Evolutionary conservation across 2,329 filamentous ascomycete species (phyloP).

Genomic region (Aspergillus cejpii): DNA sequence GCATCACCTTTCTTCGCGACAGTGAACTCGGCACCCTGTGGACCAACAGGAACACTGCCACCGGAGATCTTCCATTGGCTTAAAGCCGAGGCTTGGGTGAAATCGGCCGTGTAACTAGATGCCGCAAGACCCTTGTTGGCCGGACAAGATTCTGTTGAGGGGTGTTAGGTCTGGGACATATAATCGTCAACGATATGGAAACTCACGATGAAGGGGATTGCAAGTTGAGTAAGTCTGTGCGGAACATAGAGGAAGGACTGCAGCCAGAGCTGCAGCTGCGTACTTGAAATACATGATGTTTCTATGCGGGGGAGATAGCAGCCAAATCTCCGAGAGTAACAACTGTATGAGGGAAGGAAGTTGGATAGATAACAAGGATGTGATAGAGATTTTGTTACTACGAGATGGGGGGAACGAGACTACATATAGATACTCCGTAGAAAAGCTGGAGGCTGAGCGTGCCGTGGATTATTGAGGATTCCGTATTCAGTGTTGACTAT

Average conservation of each 20-base stretch:
- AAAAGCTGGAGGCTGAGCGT: too few relatives aligned
- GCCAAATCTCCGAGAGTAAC: not conserved
- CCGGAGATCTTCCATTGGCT: slow-evolving; percentile 60
- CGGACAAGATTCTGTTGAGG: slow-evolving; percentile 50
- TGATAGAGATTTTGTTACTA: too few relatives aligned
- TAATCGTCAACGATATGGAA: not conserved
- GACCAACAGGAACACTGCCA: slow-evolving; percentile 57
- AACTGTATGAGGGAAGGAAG: not conserved
- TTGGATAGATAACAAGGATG: too few relatives aligned
- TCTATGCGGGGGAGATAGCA: not conserved
- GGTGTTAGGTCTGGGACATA: slow-evolving; percentile 5
- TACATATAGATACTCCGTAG: too few relatives aligned
- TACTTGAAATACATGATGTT: slow-evolving; percentile 30
- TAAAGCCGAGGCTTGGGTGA: slow-evolving; percentile 48
- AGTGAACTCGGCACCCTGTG: slow-evolving; percentile 73
- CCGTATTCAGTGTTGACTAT: too few relatives aligned
- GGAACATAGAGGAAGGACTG: slow-evolving; percentile 25
- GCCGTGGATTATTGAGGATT: too few relatives aligned
- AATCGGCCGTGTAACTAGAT: slow-evolving; percentile 28
- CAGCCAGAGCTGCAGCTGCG: slow-evolving; percentile 27
- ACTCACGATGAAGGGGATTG: slow-evolving; percentile 52
- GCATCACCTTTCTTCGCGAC: slow-evolving; percentile 71
- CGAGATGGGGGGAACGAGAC: too few relatives aligned
- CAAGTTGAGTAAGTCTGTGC: slow-evolving; percentile 73
- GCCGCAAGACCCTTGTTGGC: slow-evolving; percentile 61